A percentile compares a stretch with the other conserved stretches of the same genome.
Conservation (phyloP, 345 rosid genomes). For the Eutrema heterophyllum region DNA sequence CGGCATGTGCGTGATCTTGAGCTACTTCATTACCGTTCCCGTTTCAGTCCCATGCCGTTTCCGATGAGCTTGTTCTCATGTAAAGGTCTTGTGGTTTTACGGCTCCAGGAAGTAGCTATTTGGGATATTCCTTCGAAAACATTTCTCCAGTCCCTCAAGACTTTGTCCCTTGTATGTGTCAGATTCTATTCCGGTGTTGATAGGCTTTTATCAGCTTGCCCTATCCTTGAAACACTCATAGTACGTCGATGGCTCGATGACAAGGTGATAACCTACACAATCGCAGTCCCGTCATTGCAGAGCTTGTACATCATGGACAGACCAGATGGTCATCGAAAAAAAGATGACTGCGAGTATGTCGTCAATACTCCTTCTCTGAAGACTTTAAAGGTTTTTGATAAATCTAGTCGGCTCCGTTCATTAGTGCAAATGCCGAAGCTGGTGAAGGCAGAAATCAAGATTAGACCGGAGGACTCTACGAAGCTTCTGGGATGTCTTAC, state of each 20-base stretch:
- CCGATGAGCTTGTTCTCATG: background rate
- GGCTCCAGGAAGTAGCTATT: background rate
- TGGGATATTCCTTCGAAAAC: background rate
- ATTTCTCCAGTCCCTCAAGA: constrained; percentile 6
- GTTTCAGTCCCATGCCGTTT: background rate
- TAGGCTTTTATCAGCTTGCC: background rate
- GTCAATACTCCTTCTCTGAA: constrained; percentile 1
- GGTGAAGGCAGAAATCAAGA: background rate
- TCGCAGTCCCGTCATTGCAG: background rate
- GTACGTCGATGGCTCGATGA: background rate
- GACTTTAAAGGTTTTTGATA: background rate
- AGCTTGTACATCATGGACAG: background rate
- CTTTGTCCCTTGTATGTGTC: background rate
- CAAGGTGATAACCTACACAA: background rate
- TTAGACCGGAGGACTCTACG: background rate
- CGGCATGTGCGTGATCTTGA: background rate
- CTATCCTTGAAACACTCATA: background rate
- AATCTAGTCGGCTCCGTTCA: background rate
- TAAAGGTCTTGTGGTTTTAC: background rate
- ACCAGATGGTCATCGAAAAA: too few relatives aligned
- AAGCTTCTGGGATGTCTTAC: background rate
- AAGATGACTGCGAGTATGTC: background rate
- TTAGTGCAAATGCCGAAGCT: background rate
- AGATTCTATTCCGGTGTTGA: background rate
- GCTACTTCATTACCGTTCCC: background rate